Percentiles rank a stretch among this genome's conserved stretches.
These are phyloP conservation scores for Dothiorella sarmentorum DNA, from an alignment of 2,329 filamentous ascomycete genomes.

Conservation along the genomic window DNA sequence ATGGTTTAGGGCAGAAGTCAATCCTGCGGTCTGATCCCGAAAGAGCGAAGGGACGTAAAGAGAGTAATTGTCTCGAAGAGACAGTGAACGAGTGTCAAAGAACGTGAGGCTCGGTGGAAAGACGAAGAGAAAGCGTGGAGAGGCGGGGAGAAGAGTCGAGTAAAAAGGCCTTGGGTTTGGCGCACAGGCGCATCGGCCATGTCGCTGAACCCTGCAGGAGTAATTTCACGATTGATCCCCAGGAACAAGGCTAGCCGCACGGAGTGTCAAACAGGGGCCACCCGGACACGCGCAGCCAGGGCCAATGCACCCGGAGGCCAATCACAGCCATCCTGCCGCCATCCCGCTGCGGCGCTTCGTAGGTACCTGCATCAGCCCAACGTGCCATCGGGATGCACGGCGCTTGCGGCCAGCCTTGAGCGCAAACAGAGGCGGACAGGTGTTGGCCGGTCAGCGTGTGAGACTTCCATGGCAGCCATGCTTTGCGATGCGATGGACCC, in stretches of 20 bases:
- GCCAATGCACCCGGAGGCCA: background rate
- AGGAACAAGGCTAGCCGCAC: slow-evolving; percentile 10
- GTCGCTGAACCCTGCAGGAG: slow-evolving; percentile 5
- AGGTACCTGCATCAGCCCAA: slow-evolving; percentile 6
- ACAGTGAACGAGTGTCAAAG: slow-evolving; percentile 31
- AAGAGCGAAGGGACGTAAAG: slow-evolving; percentile 38
- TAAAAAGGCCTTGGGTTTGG: background rate
- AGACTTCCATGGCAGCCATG: too few relatives aligned
- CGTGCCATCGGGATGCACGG: background rate
- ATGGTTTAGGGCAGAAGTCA: slow-evolving; percentile 31
- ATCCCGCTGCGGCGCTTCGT: background rate
- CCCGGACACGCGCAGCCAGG: background rate
- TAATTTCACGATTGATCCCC: slow-evolving; percentile 15
- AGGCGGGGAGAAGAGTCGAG: slow-evolving; percentile 15
- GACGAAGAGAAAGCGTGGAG: slow-evolving; percentile 22
- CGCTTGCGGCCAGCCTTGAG: background rate
- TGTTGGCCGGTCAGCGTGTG: background rate
- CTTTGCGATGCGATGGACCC: too few relatives aligned
- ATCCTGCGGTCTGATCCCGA: slow-evolving; percentile 30
- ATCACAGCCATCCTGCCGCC: background rate
- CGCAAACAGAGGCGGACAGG: too few relatives aligned
- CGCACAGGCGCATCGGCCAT: background rate
- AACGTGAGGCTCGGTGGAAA: slow-evolving; percentile 27
- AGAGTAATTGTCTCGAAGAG: slow-evolving; percentile 34
- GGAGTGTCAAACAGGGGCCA: background rate